Evolutionary conservation across 2,329 filamentous ascomycete genomes (phyloP), one percentile per base, ranked within the genome.

Genomic region (Talaromyces rugulosus): DNA sequence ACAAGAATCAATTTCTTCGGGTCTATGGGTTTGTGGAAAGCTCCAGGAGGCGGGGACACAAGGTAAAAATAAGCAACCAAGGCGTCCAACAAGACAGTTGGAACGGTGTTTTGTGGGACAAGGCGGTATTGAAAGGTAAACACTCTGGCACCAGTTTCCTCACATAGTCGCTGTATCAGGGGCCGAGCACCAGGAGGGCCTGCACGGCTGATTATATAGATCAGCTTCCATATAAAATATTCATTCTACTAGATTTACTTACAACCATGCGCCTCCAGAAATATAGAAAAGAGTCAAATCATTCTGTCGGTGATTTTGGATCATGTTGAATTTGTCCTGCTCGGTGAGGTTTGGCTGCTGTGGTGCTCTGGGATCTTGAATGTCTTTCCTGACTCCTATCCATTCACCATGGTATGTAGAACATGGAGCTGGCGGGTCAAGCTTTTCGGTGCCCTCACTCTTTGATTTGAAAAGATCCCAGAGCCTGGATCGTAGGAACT

Each of bases 61-160:
- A 59, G 57, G 30, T 59, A 59, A 11, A 59, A 59, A 40, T 51
- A 59, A 31, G 57, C 57, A 18, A 50, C 33, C 47, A 59, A 42
- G 47, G 51, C 57, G 31, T 52, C 57, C n/a, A 52, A n/a, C 14
- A 57, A 6, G 27, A 57, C 36, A 23, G 55, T 57, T 18, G 40
- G 34, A 14, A 57, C 12, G 30, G 57, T 59, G 16, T 59, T 36
- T 52, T 59, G 57, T 28, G 57, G 44, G 9, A 59, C 57, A 14
- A 59, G 44, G 44, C 44, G 57, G 23, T 59, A 59, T 50, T 59
- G 57, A 40, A 59, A 59, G 57, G 57, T 59, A 31, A 59, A 59
- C 4, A 42, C 57, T 34, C 42, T 28, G 16, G 42, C 53, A 18
- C 53, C 47, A 36, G 9, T 36, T 34, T 53, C 28, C 8, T 23